Evolutionary conservation across 1,284 basidiomycete species (phyloP), one percentile per base, ranked within the genome.

Genomic region (Trichosporon ovoides): DNA sequence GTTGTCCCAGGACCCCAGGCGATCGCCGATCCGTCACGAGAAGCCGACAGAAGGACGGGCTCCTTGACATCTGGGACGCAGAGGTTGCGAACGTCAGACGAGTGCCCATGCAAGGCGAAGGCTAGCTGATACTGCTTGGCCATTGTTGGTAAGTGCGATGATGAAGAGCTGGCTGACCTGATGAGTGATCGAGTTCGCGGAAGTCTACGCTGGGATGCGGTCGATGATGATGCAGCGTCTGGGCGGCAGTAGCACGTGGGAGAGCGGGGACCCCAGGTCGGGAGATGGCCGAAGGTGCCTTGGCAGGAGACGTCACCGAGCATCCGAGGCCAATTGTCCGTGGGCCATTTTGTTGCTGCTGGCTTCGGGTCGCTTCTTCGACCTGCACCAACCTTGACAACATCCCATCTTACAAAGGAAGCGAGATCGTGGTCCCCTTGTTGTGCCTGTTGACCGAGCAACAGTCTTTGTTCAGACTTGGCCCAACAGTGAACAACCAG

Each of bases 11-110:
- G 83, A 58, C 83, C 80, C 93, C 93, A 97, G 38, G 85, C 81
- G 69, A 94, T 88, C 56, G 91, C 88, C 18, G 90, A 90, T 12
- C 88, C 83, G 80, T 97, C 93, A 69, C 93, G 85, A 33, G 92
- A 94, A 56, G 87, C 88, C 19, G 91, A 95, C 63, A 95, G 82
- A 61, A 96, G 80, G 62, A 74, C 54, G 0, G 73, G 71, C 3
- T 69, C 53, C 3, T 55, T 43, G 0, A 63, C 56, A 14, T 61
- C 53, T 1, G 73, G 73, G 14, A 67, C 67, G 14, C 51, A 52
- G 36, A 75, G 55, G 49, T 64, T 65, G 19, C 73, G 56, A 18
- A 77, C 77, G 60, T 79, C 78, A 2, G 71, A 61, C 5, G 71
- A 68, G 63, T 79, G 78, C 3, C 77, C 78, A 18, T 77, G 73